These are phyloP conservation scores for Lasiosphaeriaceae sp. DNA, from an alignment of 495 filamentous ascomycete genomes.

Conservation along the genomic window DNA sequence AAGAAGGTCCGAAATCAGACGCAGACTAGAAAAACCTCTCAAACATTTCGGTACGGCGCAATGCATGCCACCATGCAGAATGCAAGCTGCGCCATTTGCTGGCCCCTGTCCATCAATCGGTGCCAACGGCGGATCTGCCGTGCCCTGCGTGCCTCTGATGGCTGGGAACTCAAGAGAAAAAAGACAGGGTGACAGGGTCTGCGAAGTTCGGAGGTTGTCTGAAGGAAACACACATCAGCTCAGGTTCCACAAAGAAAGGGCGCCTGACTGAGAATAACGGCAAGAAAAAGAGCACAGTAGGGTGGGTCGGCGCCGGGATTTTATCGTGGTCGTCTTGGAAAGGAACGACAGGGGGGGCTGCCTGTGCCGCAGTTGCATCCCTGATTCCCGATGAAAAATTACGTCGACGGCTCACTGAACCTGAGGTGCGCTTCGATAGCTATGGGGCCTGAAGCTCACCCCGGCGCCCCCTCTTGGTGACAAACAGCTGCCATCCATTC, in stretches of 20 bases:
- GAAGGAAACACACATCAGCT: no score
- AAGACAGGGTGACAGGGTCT: background rate
- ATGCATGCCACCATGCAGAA: conserved; percentile 17
- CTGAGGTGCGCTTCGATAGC: no score
- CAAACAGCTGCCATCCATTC: no score
- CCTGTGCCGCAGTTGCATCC: conserved; percentile 18
- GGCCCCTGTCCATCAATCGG: conserved; percentile 5
- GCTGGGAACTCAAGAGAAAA: background rate
- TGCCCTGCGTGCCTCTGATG: conserved; percentile 1
- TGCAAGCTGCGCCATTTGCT: conserved; percentile 23
- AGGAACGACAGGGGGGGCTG: conserved; percentile 11
- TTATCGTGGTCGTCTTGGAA: conserved; percentile 21
- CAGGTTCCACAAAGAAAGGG: conserved; percentile 4
- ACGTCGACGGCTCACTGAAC: conserved; percentile 24
- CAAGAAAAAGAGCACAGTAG: background rate
- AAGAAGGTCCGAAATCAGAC: conserved; percentile 22
- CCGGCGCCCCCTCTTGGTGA: no score
- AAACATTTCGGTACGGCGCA: conserved; percentile 15
- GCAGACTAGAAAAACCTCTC: conserved; percentile 10
- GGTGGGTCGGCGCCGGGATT: conserved; percentile 19
- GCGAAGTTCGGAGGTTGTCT: background rate
- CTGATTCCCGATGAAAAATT: conserved; percentile 24
- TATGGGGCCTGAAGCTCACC: background rate
- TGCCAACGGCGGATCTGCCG: conserved; percentile 5
- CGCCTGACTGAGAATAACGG: background rate